Base-by-base conservation (phyloP, 2,329 filamentous ascomycete species). In the Aureobasidium sp. region DNA sequence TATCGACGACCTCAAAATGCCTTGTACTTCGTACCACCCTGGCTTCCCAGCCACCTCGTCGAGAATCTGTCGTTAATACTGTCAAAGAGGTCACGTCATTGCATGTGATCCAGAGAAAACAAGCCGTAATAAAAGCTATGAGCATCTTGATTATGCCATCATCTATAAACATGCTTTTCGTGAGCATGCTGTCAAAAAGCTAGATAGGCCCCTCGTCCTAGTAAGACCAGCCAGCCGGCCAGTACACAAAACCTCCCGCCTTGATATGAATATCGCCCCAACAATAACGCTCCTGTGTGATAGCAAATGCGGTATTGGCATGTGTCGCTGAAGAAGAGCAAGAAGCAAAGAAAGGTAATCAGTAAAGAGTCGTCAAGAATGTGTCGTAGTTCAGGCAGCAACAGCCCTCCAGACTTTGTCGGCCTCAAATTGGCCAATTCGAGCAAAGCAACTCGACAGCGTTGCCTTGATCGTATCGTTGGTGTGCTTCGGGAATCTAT, bases 401-500 rank as follows among this genome's bases (percentile, higher is more conserved):
- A 62, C 45, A n/a, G 62, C 41, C 25, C 56, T 61, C 86, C 87
- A 89, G 67, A 80, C 81, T 77, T 88, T 88, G 66, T 87, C 86
- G 66, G 74, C 82, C 74, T 78, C 82, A 66, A 80, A 87, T 69
- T 79, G 80, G 64, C 81, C 86, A 60, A 85, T 80, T 44, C 87
- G 81, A 47, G 82, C 80, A 11, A 90, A 90, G 58, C 89, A 78
- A 11, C 76, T 75, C 64, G 85, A 85, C 22, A 94, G 76, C 0
- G 89, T 92, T 59, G 85, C 82, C 69, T 85, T 88, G 67, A 95
- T 85, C 27, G 85, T 83, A 22, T 85, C 83, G 68, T 87, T 90
- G 1, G 87, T 84, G 49, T 87, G 81, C 64, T 86, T 86, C 0
- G 87, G 84, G 67, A 93, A 91, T 67, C 82, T 84, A 67, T 14